These are phyloP conservation scores for Gossypium stocksii DNA, from an alignment of 345 rosid genomes.

Conservation along the genomic window DNA sequence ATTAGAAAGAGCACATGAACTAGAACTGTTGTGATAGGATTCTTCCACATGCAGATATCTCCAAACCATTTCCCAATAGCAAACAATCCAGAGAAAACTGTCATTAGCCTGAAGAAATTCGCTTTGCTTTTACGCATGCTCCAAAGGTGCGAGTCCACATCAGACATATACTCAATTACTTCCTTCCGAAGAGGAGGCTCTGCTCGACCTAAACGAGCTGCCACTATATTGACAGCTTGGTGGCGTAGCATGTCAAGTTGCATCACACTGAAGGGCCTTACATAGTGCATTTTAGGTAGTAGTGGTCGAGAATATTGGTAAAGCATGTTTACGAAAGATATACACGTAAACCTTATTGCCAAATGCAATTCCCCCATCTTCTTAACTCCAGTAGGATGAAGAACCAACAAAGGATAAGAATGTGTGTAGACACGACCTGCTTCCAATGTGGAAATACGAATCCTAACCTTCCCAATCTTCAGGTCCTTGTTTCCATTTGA, in stretches of 20 bases:
- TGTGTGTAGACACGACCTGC: constrained; percentile 87
- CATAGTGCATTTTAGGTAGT: constrained; percentile 90
- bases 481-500: constrained; percentile 47
- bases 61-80: constrained; percentile 82
- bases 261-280: constrained; percentile 74
- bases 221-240: constrained; percentile 79
- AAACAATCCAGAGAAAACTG: constrained; percentile 65
- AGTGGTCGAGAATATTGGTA: constrained; percentile 77
- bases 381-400: constrained; percentile 84
- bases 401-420: constrained; percentile 83
- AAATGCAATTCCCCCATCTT: constrained; percentile 96
- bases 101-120: constrained; percentile 80
- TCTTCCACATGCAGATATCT: constrained; percentile 82
- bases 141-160: constrained; percentile 92
- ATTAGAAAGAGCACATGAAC: constrained; percentile 82
- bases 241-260: constrained; percentile 86
- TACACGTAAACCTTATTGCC: constrained; percentile 79
- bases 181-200: constrained; percentile 94
- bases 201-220: constrained; percentile 74
- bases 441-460: constrained; percentile 86
- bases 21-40: constrained; percentile 78
- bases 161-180: constrained; percentile 92
- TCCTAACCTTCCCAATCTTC: constrained; percentile 91
- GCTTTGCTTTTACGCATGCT: constrained; percentile 98
- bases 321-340: constrained; percentile 80